Conservation (phyloP, 306 rosid species). For the Prunus mume region DNA sequence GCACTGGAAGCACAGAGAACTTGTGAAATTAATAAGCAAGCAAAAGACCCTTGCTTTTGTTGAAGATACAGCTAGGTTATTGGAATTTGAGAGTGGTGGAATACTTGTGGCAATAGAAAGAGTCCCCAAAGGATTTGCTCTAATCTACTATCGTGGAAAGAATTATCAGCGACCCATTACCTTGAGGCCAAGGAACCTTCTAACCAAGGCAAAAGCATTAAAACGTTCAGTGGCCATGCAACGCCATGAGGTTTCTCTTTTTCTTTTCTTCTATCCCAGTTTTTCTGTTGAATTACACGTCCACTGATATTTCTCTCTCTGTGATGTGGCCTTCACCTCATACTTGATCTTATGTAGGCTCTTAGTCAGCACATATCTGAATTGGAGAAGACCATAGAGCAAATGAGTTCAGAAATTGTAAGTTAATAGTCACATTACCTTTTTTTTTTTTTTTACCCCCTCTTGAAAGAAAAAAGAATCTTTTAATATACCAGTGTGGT, state of each 20-base stretch:
- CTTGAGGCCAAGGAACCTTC: conserved; percentile 78
- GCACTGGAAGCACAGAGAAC: conserved; percentile 96
- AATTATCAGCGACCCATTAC: conserved; percentile 75
- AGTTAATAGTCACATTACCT: conserved; percentile 28
- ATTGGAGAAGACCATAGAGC: conserved; percentile 58
- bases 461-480: neutral
- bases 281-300: neutral
- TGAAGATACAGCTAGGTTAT: conserved; percentile 83
- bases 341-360: conserved; percentile 62
- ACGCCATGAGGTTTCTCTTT: conserved; percentile 71
- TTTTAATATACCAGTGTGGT: no score
- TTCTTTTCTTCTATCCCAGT: neutral
- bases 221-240: conserved; percentile 87
- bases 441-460: neutral
- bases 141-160: conserved; percentile 94
- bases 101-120: conserved; percentile 84
- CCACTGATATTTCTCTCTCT: conserved; percentile 9
- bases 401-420: conserved; percentile 78
- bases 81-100: conserved; percentile 90
- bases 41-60: conserved; percentile 81
- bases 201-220: conserved; percentile 86
- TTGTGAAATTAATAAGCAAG: conserved; percentile 82
- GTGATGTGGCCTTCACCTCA: conserved; percentile 16
- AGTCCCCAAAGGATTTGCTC: conserved; percentile 84
- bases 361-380: conserved; percentile 86